Evolutionary conservation across 352 stramenopile species (phyloP), one percentile per base, ranked within the genome.

Genomic region (Phytophthora citricola): DNA sequence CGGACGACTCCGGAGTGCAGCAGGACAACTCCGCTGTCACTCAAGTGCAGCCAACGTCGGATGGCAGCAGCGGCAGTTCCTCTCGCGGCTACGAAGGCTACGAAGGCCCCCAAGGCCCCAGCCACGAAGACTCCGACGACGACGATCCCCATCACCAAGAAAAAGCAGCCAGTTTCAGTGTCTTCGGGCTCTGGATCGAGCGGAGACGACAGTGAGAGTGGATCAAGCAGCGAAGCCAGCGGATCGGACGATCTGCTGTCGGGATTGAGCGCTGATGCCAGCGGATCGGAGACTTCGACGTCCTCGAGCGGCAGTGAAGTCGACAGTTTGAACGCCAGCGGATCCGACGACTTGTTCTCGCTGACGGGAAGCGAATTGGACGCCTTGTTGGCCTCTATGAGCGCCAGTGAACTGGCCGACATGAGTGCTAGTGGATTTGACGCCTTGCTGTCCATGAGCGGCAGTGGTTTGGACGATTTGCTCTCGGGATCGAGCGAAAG

Each of bases 161-260:
- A 49, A 17, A 49, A 49, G 10, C 17, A 49, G 20, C 20, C 43
- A 12, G 20, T 31, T n/a, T 49, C 20, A 14, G 26, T 26, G 22
- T 24, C 6, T 1, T 50, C 44, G 4, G 44, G 6, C 43, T 48
- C 43, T 31, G 43, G 43, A 48, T 48, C 41, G 3, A 36, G 31
- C 31, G 31, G 31, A 36, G 31, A 36, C 2, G 31, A 36, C 31
- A 36, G 31, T 36, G 31, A 36, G 8, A 36, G 31, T 8, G 55
- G 44, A 24, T 63, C 56, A 20, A 63, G 32, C 36, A 41, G 36
- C 24, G 56, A 36, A 26, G 50, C 20, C 8, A 60, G 52, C 32
- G 26, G 29, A 22, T 34, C 36, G 36, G 36, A 41, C 12, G 36
- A 17, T 5, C 36, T 41, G 36, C 14, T 41, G 11, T 34, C 9